Percentiles rank a stretch among this genome's conserved stretches.
phyloP scores from a whole-genome alignment of 805 yeast species.

The Brettanomyces bruxellensis region DNA sequence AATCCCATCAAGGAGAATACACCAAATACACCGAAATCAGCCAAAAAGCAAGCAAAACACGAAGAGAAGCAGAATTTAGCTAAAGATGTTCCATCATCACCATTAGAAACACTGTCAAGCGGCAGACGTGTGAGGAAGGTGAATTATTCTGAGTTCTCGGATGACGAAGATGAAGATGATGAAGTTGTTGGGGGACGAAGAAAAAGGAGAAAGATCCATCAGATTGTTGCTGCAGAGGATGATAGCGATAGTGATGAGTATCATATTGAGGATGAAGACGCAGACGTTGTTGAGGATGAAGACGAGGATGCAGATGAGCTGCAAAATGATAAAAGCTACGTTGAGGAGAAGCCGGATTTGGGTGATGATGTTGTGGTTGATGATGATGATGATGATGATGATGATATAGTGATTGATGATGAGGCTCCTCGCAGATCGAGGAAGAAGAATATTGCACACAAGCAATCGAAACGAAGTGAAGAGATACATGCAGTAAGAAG shows the following conservation, averaged over 20 bases:
- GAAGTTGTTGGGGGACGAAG: constrained; percentile 3
- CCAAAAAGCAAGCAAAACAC: not conserved
- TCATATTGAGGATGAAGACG: constrained; percentile 4
- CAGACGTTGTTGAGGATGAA: constrained; percentile 12
- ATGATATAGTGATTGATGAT: constrained; percentile 6
- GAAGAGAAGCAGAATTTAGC: not conserved
- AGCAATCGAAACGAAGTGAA: not conserved
- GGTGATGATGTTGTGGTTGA: constrained; percentile 2
- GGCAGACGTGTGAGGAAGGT: constrained; percentile 7
- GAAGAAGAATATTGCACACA: not conserved
- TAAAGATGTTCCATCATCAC: constrained; percentile 10
- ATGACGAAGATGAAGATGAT: constrained; percentile 12
- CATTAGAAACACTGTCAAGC: constrained; percentile 10
- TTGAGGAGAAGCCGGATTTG: not conserved
- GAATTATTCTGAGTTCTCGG: constrained; percentile 15
- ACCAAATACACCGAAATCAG: constrained; percentile 9
- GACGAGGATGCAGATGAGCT: constrained; percentile 10
- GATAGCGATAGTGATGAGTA: constrained; percentile 2
- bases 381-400: constrained; percentile 4
- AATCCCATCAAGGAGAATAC: constrained; percentile 2
- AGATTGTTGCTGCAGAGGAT: constrained; percentile 13
- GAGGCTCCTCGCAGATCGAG: not conserved
- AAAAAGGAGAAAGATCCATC: constrained; percentile 4
- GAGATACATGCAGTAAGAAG: not conserved
- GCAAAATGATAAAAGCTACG: not conserved